Conservation (phyloP, 345 rosid genomes). For the rapeseed (Brassica napus) region Da-Ae NC_063447.1:40766001-40766500, state of each 20-base stretch:
- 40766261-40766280: constrained; percentile 23
- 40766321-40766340: constrained; percentile 8
- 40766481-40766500: too few relatives aligned
- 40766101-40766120: constrained; percentile 13
- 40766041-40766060: constrained; percentile 2
- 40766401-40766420: too few relatives aligned
- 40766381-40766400: too few relatives aligned
- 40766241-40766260: constrained; percentile 16
- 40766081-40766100: constrained; percentile 20
- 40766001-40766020: constrained; percentile 3
- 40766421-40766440: too few relatives aligned
- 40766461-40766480: too few relatives aligned
- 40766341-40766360: background rate
- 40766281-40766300: constrained; percentile 2
- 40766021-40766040: constrained; percentile 28
- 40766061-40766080: constrained; percentile 18
- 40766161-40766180: background rate
- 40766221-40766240: background rate
- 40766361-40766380: too few relatives aligned
- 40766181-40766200: constrained; percentile 6
- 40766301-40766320: constrained; percentile 15
- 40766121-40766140: constrained; percentile 18
- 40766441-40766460: too few relatives aligned
- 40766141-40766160: constrained; percentile 13
- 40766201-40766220: constrained; percentile 23